Percentiles rank a stretch among this genome's conserved stretches.
phyloP scores from a whole-genome alignment of 257 asterid genomes.

The Orobanche coerulescens region DNA sequence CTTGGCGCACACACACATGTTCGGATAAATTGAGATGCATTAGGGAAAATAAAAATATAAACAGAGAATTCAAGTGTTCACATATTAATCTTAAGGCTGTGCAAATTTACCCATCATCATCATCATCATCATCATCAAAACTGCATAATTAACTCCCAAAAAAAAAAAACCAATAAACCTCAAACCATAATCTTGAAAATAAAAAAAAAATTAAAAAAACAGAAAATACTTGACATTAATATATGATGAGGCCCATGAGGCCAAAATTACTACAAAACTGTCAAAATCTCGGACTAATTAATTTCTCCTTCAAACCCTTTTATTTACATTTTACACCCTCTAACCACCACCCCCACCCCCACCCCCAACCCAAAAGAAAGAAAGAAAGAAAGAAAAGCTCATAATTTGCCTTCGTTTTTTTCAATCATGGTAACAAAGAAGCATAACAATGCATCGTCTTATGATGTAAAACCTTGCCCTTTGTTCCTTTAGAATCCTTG shows the following conservation, averaged over 20 bases:
- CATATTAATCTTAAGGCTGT: too few species aligned
- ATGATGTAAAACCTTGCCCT: conserved; percentile 79
- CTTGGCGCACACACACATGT: too few species aligned
- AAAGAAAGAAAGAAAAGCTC: background rate
- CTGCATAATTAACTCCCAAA: too few species aligned
- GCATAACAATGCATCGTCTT: conserved; percentile 80
- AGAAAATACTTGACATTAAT: conserved; percentile 18
- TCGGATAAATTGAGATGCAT: too few species aligned
- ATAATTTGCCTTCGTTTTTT: background rate
- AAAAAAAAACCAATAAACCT: background rate
- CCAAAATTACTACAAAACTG: conserved; percentile 35
- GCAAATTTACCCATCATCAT: too few species aligned
- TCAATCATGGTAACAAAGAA: conserved; percentile 65
- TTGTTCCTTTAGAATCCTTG: conserved; percentile 68
- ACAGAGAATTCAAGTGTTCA: background rate
- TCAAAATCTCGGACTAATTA: conserved; percentile 15
- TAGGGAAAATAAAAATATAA: background rate
- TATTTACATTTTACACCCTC: conserved; percentile 28
- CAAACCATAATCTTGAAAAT: background rate
- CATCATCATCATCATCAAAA: too few species aligned
- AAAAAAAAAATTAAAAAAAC: background rate
- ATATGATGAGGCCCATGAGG: conserved; percentile 14
- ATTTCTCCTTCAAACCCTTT: background rate
- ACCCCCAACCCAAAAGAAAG: background rate
- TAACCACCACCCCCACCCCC: too few species aligned